Conservation (phyloP, 2,329 filamentous ascomycete genomes). For the Venturia asperata region DNA sequence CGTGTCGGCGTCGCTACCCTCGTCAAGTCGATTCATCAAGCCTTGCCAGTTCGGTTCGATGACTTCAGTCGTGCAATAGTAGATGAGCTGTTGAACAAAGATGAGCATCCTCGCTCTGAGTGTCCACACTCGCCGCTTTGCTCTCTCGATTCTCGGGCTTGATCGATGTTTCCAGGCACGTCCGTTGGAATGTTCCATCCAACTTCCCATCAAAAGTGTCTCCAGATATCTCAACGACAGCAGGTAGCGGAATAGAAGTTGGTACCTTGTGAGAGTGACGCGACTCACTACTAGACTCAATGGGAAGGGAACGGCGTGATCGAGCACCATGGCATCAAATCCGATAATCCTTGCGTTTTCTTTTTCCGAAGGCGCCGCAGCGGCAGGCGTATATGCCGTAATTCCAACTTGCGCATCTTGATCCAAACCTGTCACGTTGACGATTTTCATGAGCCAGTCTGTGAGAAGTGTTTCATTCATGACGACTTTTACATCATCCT, state of each 20-base stretch:
- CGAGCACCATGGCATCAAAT: slow-evolving; percentile 86
- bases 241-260: slow-evolving; percentile 90
- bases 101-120: slow-evolving; percentile 89
- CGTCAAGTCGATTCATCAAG: slow-evolving; percentile 77
- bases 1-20: slow-evolving; percentile 44
- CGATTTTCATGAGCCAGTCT: slow-evolving; percentile 89
- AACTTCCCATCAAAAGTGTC: slow-evolving; percentile 74
- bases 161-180: slow-evolving; percentile 77
- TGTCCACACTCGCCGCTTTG: slow-evolving; percentile 91
- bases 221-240: slow-evolving; percentile 85
- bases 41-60: slow-evolving; percentile 97
- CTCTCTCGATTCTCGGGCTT: slow-evolving; percentile 68
- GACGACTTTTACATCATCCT: slow-evolving; percentile 94
- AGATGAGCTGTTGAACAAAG: slow-evolving; percentile 92
- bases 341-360: slow-evolving; percentile 56
- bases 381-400: slow-evolving; percentile 65
- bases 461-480: slow-evolving; percentile 94
- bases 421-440: slow-evolving; percentile 93
- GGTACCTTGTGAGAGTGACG: slow-evolving; percentile 94
- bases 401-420: slow-evolving; percentile 60
- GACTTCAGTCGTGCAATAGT: slow-evolving; percentile 94
- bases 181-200: slow-evolving; percentile 81
- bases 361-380: slow-evolving; percentile 68
- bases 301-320: slow-evolving; percentile 91
- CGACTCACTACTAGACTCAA: slow-evolving; percentile 91